Conservation (phyloP, 768 basidiomycete genomes). For the Solioccasus polychromus region DNA sequence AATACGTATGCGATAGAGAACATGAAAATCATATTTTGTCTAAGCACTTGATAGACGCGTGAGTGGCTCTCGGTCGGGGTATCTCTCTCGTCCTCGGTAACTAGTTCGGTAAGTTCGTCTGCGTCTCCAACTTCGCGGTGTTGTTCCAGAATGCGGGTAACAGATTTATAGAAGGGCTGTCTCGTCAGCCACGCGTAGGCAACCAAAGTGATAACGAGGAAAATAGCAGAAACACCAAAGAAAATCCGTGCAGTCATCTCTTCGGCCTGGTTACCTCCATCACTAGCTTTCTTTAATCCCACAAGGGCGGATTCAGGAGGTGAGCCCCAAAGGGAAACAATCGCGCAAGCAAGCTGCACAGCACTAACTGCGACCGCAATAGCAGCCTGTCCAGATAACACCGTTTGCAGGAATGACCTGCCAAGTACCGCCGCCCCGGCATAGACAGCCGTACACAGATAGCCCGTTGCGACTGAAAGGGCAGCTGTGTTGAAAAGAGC, state of each 20-base stretch:
- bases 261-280: constrained; percentile 48
- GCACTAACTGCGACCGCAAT: constrained; percentile 78
- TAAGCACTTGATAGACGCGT: constrained; percentile 52
- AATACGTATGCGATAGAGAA: constrained; percentile 76
- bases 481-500: constrained; percentile 56
- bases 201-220: constrained; percentile 51
- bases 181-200: constrained; percentile 58
- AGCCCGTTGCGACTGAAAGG: constrained; percentile 65
- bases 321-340: constrained; percentile 51
- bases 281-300: constrained; percentile 15
- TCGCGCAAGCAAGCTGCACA: constrained; percentile 69
- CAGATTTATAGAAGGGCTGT: constrained; percentile 55
- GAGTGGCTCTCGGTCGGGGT: constrained; percentile 36
- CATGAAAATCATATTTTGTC: constrained; percentile 66
- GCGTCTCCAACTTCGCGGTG: constrained; percentile 21
- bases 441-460: constrained; percentile 73
- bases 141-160: constrained; percentile 48
- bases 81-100: constrained; percentile 29
- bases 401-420: constrained; percentile 62
- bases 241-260: constrained; percentile 71
- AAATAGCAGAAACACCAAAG: constrained; percentile 67
- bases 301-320: constrained; percentile 26
- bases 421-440: constrained; percentile 85
- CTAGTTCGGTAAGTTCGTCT: constrained; percentile 33
- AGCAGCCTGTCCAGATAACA: constrained; percentile 84